A percentile compares a stretch with the other conserved stretches of the same genome.
Evolutionary conservation across 208 protist genomes (phyloP).

Genomic region (Spongospora subterranea): DNA sequence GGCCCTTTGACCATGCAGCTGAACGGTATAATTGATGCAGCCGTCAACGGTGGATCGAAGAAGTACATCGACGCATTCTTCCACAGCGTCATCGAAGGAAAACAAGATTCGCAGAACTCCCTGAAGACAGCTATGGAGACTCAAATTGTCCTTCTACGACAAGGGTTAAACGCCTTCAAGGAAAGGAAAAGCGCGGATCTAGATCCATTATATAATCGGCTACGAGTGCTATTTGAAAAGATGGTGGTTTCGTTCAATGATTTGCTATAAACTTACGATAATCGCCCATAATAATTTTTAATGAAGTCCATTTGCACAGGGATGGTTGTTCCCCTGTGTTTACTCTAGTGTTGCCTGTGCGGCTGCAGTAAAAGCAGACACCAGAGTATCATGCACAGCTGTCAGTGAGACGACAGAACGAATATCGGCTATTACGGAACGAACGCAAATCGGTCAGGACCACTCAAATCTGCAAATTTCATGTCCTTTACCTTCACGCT

Average conservation of each 20-base stretch:
- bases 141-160: not conserved
- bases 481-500: too few species aligned
- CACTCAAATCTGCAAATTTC: too few species aligned
- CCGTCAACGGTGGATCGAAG: constrained; percentile 45
- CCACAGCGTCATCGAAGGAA: not conserved
- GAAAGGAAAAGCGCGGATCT: not conserved
- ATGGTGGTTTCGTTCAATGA: constrained; percentile 8
- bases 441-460: too few species aligned
- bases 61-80: constrained; percentile 55
- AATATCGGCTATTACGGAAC: too few species aligned
- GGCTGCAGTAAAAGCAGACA: too few species aligned
- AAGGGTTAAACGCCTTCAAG: constrained; percentile 6
- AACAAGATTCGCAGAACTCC: not conserved
- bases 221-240: constrained; percentile 9
- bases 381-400: too few species aligned
- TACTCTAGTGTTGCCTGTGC: too few species aligned
- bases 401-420: too few species aligned
- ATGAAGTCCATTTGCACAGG: too few species aligned
- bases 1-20: constrained; percentile 37
- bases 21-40: constrained; percentile 30
- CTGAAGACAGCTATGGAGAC: not conserved
- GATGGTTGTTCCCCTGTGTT: too few species aligned
- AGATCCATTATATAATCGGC: constrained; percentile 33
- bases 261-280: not conserved
- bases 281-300: too few species aligned